These are phyloP conservation scores for Phytopythium litorale DNA, from an alignment of 352 stramenopile species.

Conservation along the genomic window DNA sequence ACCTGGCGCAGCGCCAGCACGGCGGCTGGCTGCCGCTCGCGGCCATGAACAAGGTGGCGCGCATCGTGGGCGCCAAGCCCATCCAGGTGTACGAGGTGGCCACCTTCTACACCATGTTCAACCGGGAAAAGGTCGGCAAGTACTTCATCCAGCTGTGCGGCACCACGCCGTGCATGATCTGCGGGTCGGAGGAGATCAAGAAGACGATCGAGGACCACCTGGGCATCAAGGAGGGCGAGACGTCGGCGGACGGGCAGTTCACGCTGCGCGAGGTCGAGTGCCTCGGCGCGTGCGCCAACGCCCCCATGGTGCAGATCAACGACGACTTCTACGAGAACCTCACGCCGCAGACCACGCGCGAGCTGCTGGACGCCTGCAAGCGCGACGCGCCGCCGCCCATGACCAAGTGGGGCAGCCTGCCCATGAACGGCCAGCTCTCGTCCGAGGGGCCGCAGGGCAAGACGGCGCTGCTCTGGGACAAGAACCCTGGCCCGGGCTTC, in stretches of 20 bases:
- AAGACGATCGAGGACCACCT: constrained; percentile 97
- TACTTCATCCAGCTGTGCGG: constrained; percentile 97
- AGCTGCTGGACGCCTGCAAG: constrained; percentile 97
- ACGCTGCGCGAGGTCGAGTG: constrained; percentile 99
- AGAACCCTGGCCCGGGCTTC: constrained; percentile 80
- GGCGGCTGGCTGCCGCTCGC: constrained; percentile 97
- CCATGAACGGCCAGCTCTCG: constrained; percentile 99
- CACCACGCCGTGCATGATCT: constrained; percentile 99
- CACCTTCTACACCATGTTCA: constrained; percentile 99
- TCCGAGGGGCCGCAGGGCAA: constrained; percentile 98
- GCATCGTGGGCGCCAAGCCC: constrained; percentile 95
- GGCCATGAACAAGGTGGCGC: constrained; percentile 99
- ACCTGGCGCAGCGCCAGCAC: constrained; percentile 95
- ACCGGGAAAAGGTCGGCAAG: constrained; percentile 92
- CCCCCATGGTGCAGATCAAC: constrained; percentile 99
- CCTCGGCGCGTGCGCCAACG: constrained; percentile 98
- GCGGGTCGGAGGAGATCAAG: constrained; percentile 99
- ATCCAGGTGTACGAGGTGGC: constrained; percentile 99
- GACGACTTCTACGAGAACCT: constrained; percentile 99
- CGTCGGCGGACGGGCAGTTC: constrained; percentile 75
- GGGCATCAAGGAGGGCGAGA: constrained; percentile 95
- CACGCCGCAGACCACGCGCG: constrained; percentile 95
- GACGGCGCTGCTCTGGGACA: constrained; percentile 89
- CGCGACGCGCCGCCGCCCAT: constrained; percentile 89
- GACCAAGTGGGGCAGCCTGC: constrained; percentile 98